Base-by-base conservation (phyloP, 2,329 filamentous ascomycete genomes). In the Pyrenophora graminea region DNA sequence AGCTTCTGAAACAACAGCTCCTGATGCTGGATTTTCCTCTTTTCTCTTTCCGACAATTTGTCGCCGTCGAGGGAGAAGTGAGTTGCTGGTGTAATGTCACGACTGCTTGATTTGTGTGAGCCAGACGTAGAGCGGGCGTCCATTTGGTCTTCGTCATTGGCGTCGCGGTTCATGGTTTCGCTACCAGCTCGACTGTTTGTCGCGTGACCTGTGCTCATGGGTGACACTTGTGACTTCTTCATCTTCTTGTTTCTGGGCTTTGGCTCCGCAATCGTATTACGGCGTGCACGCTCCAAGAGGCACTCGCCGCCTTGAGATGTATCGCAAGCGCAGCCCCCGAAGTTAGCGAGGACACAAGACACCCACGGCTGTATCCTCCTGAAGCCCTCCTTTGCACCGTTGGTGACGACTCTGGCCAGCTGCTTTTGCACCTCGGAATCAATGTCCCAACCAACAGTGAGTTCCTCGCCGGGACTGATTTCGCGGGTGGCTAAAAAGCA, bases 401-500 rank as follows among this genome's bases (percentile, higher is more conserved):
- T 86, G 49, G 79, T 80, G 2, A 88, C 76, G 1, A 85, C 85
- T 9, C 88, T 77, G 3, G 85, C 71, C 37, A 85, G 79, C 4
- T 85, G 74, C 71, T 84, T 84, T 27, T 82, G 79, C 3, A 74
- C 66, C 41, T 71, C 66, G 2, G 64, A 65, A 43, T 73, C 55
- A 76, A 82, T 68, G 79, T 87, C 62, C 80, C 80, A 82, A 78
- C 83, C 59, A 81, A 82, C 59, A 73, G 83, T 74, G 81, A 93
- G 67, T 85, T 90, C 90, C 80, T 90, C 45, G 77, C 83, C 62
- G 80, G 82, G 21, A 79, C 90, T 64, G 83, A 97, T 91, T 32
- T 87, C 81, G 45, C 88, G 83, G 62, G 90, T 90, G 63, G 91
- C 91, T 52, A 96, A 85, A 57, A 97, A 87, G 83, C 93, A 97